Evolutionary conservation across 2,329 filamentous ascomycete genomes (phyloP), one percentile per base, ranked within the genome.

Genomic region (Neofusicoccum kwambonambiense): DNA sequence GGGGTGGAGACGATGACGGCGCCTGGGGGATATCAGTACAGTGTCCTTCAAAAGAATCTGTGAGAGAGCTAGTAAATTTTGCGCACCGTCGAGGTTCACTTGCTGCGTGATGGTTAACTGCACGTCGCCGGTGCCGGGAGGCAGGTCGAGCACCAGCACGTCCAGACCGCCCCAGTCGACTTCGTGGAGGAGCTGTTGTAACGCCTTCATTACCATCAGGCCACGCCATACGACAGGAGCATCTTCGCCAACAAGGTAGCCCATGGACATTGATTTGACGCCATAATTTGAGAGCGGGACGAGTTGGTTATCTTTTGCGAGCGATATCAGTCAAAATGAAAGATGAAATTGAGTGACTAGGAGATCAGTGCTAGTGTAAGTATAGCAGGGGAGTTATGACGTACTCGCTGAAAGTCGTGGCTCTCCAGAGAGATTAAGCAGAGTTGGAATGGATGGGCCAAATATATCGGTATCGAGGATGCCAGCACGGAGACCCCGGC

Each of bases 191-290:
- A 99, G 87, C 75, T 99, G 95, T 70, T 97, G 93, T 68, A 99
- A 84, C 0, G 95, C 95, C 74, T 98, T 99, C 84, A 96, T 96
- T 13, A 98, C 91, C 93, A 99, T 97, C 2, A 97, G 85, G 0
- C 95, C 95, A 60, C 95, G 88, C 95, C 95, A 99, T 37, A 95
- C 93, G 15, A 99, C 90, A 0, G 93, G 92, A 4, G 91, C 90
- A 11, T 88, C 85, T 69, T 92, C 89, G 19, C 86, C 87, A 1
- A 97, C 88, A 0, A 99, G 84, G 69, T 97, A 98, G 57, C 95
- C 95, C 91, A 99, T 98, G 0, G 93, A 97, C 95, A 99, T 99
- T 63, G 93, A 96, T 78, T 96, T 96, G 64, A 99, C 86, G 45
- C 95, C 95, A 80, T 98, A 98, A 74, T 96, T 97, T 22, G 91